These are phyloP conservation scores for Trametes polyzona DNA, from an alignment of 1,284 basidiomycete genomes.

Conservation along the genomic window DNA sequence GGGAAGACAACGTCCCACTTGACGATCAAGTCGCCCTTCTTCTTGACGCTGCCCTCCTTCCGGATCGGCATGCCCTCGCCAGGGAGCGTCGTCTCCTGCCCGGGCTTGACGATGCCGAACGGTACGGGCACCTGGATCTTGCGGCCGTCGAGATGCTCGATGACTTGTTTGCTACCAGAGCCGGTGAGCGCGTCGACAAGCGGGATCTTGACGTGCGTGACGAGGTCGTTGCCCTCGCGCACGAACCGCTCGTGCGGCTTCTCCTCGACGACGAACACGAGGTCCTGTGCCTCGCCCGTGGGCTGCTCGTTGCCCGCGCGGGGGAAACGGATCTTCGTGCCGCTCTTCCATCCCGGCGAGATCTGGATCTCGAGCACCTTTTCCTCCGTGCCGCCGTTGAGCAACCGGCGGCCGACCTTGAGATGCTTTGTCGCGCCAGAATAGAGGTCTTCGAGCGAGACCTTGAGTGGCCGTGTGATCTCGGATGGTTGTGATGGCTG, in stretches of 20 bases:
- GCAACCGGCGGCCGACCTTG: conserved; percentile 80
- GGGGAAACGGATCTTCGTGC: conserved; percentile 91
- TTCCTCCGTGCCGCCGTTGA: conserved; percentile 81
- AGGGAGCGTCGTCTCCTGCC: conserved; percentile 67
- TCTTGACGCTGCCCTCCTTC: conserved; percentile 72
- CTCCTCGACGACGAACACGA: conserved; percentile 92
- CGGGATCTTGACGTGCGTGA: conserved; percentile 65
- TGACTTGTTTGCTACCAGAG: conserved; percentile 49
- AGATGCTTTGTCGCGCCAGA: conserved; percentile 88
- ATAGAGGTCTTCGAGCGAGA: conserved; percentile 92
- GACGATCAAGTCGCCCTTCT: conserved; percentile 84
- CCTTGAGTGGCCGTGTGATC: conserved; percentile 83
- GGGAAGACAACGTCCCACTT: conserved; percentile 90
- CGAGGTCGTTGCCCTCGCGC: conserved; percentile 83
- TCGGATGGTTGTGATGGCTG: conserved; percentile 55
- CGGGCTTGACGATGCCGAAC: conserved; percentile 77
- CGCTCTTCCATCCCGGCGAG: conserved; percentile 85
- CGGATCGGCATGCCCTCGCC: conserved; percentile 93
- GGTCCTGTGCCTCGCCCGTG: conserved; percentile 78
- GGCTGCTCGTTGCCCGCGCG: conserved; percentile 84
- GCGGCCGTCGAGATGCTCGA: conserved; percentile 81
- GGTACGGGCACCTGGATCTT: conserved; percentile 74
- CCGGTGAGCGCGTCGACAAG: conserved; percentile 86
- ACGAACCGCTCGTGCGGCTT: conserved; percentile 80
- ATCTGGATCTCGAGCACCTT: conserved; percentile 92